Percentiles rank a stretch among this genome's conserved stretches.
phyloP scores from a whole-genome alignment of 768 basidiomycete species.

The Hirschioporus abietinus region DNA sequence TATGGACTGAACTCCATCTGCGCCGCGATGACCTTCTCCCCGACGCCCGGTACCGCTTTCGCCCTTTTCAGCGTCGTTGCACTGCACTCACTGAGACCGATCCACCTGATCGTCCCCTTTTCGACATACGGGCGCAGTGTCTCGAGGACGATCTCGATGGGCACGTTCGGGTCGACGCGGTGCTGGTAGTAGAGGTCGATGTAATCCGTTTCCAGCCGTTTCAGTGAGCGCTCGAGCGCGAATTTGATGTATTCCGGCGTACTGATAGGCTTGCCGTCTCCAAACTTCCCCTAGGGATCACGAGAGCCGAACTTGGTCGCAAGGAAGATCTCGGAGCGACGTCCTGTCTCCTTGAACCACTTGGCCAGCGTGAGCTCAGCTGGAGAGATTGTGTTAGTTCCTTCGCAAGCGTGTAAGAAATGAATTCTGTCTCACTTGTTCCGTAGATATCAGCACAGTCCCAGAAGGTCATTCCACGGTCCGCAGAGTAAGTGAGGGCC shows the following conservation, averaged over 20 bases:
- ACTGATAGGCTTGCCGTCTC: conserved; percentile 15
- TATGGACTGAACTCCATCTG: conserved; percentile 30
- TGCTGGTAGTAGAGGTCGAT: conserved; percentile 25
- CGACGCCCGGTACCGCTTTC: conserved; percentile 19
- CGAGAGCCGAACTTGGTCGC: conserved; percentile 16
- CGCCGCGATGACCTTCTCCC: conserved; percentile 23
- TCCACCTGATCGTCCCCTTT: conserved; percentile 4
- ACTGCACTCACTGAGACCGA: conserved; percentile 8
- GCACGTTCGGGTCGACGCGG: conserved; percentile 11
- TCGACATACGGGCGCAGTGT: conserved; percentile 11
- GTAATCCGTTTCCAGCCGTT: conserved; percentile 17
- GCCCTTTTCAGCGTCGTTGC: conserved; percentile 7
- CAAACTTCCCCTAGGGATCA: not conserved
- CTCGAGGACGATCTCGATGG: conserved; percentile 10
- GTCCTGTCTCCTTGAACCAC: conserved; percentile 18
- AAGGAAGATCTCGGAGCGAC: conserved; percentile 16
- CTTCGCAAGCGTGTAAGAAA: not conserved
- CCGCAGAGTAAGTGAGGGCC: conserved; percentile 16
- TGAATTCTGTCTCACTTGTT: conserved; percentile 5
- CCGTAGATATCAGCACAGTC: conserved; percentile 20
- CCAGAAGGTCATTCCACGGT: conserved; percentile 19
- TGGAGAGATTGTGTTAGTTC: not conserved
- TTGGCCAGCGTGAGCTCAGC: conserved; percentile 19
- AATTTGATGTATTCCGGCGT: conserved; percentile 16
- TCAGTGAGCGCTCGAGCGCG: conserved; percentile 16